These are phyloP conservation scores for Microascus cirrosus DNA, from an alignment of 2,329 filamentous ascomycete species.

Conservation along the genomic window DNA sequence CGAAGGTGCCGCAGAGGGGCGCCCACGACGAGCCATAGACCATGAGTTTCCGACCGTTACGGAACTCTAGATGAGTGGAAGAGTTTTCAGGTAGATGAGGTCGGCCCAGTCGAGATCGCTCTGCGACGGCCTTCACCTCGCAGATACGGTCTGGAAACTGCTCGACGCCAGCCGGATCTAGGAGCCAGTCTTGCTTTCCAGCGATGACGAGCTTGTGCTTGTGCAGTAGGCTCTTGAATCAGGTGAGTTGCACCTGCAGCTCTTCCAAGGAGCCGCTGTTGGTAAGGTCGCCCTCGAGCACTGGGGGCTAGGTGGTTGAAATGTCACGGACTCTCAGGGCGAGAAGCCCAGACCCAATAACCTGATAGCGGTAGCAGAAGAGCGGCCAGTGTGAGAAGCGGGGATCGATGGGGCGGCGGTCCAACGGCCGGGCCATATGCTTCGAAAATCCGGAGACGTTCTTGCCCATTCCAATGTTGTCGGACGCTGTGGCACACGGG, in stretches of 20 bases:
- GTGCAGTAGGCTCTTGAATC: constrained; percentile 46
- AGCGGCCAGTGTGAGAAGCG: no score
- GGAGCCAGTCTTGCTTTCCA: constrained; percentile 31
- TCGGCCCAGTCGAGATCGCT: constrained; percentile 48
- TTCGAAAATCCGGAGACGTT: no score
- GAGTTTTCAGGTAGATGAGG: constrained; percentile 68
- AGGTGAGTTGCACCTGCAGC: constrained; percentile 65
- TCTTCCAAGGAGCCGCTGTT: constrained; percentile 54
- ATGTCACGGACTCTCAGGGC: no score
- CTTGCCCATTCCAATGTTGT: no score
- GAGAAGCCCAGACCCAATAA: no score
- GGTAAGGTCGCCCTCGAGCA: constrained; percentile 32
- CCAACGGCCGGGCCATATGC: no score
- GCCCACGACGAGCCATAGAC: constrained; percentile 18
- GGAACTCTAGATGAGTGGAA: constrained; percentile 50
- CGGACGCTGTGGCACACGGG: no score
- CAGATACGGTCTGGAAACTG: constrained; percentile 8
- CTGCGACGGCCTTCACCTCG: constrained; percentile 22
- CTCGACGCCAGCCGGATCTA: constrained; percentile 18
- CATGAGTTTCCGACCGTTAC: constrained; percentile 2
- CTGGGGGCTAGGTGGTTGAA: constrained; percentile 21
- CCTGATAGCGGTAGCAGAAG: no score
- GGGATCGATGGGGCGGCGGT: no score
- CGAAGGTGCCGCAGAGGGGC: constrained; percentile 21
- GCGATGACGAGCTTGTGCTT: constrained; percentile 30